A percentile compares a stretch with the other conserved stretches of the same genome.
These are phyloP conservation scores for Ananas comosus DNA, from an alignment of 176 grass and related monocot species.

Conservation along the genomic window DNA sequence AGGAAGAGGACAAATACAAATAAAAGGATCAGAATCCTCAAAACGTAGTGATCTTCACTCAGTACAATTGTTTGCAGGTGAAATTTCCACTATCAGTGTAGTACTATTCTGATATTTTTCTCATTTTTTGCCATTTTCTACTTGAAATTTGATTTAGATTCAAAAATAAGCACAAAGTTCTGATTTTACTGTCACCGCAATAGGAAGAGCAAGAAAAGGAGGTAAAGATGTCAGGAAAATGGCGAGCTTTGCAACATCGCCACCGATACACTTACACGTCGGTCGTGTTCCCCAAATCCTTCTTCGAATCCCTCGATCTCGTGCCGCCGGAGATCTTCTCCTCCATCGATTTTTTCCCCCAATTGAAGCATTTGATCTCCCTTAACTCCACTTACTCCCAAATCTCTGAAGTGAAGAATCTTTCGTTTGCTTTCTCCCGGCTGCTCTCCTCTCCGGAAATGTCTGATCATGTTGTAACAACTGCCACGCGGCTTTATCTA, in stretches of 20 bases:
- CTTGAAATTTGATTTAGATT: background rate
- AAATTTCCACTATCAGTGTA: too few species aligned
- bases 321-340: conserved; percentile 23
- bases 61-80: too few species aligned
- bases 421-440: conserved; percentile 53
- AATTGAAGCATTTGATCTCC: conserved; percentile 61
- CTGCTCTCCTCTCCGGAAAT: conserved; percentile 35
- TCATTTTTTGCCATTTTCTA: background rate
- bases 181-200: background rate
- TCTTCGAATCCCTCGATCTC: conserved; percentile 39
- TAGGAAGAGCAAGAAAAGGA: background rate
- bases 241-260: conserved; percentile 81
- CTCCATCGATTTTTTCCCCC: conserved; percentile 41
- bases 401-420: conserved; percentile 53
- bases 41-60: too few species aligned
- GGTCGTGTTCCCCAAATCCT: conserved; percentile 66
- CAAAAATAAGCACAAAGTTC: background rate
- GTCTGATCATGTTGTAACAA: conserved; percentile 28
- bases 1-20: too few species aligned
- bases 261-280: conserved; percentile 88
- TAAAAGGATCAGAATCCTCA: too few species aligned
- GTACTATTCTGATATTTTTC: background rate
- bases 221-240: conserved; percentile 68
- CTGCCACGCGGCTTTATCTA: conserved; percentile 49
- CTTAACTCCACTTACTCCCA: conserved; percentile 75